phyloP scores from a whole-genome alignment of 805 yeast genomes.

The Wickerhamiella bombiphila region DNA sequence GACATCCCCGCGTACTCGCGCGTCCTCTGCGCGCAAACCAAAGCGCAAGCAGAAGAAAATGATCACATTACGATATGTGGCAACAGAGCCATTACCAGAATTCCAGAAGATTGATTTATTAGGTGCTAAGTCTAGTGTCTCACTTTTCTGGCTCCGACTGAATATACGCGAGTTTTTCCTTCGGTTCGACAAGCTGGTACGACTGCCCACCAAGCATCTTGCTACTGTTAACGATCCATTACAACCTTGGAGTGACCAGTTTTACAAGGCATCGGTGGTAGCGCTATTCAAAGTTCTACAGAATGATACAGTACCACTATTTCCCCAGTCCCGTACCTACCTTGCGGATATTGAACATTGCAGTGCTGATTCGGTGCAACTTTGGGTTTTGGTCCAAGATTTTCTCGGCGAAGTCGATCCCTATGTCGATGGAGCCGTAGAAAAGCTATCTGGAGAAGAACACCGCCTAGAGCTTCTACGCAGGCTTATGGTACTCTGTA shows the following conservation, averaged over 20 bases:
- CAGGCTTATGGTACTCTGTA: slow-evolving; percentile 19
- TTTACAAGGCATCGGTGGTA: slow-evolving; percentile 23
- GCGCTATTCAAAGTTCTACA: slow-evolving; percentile 21
- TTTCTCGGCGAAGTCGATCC: slow-evolving; percentile 11
- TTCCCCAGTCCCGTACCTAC: slow-evolving; percentile 16
- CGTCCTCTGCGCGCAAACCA: slow-evolving; percentile 2
- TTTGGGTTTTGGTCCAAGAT: slow-evolving; percentile 23
- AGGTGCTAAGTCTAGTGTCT: background rate
- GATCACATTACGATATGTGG: slow-evolving; percentile 11
- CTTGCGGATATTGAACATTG: slow-evolving; percentile 22
- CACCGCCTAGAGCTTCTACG: slow-evolving; percentile 19
- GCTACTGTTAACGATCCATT: slow-evolving; percentile 24
- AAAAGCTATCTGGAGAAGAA: slow-evolving; percentile 16
- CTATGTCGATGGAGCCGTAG: slow-evolving; percentile 12
- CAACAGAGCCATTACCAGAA: slow-evolving; percentile 15
- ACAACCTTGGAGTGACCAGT: slow-evolving; percentile 24
- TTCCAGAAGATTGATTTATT: slow-evolving; percentile 17
- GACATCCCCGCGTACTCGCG: too few species aligned
- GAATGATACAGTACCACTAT: slow-evolving; percentile 22
- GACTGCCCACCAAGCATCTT: slow-evolving; percentile 23
- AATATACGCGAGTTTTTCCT: slow-evolving; percentile 25
- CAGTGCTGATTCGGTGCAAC: slow-evolving; percentile 20
- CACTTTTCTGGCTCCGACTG: slow-evolving; percentile 22
- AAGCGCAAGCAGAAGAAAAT: slow-evolving; percentile 8
- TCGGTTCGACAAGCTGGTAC: slow-evolving; percentile 26